Conservation (phyloP, 805 yeast genomes). For the Isabelozyma gotoi region DNA sequence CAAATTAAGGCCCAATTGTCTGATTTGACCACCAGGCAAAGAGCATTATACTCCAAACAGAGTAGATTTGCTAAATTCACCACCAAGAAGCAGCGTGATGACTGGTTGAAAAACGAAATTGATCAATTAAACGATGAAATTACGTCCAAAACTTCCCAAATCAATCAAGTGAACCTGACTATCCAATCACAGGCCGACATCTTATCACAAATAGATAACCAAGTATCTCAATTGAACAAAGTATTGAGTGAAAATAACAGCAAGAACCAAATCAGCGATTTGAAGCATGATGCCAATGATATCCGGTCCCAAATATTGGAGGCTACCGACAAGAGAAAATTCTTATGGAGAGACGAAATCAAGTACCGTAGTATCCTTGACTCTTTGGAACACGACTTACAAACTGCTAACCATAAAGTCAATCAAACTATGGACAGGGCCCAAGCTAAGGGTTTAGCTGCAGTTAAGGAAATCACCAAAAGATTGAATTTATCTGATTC, state of each 20-base stretch:
- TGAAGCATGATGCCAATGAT: constrained; percentile 38
- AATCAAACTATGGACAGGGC: constrained; percentile 75
- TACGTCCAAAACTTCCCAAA: constrained; percentile 18
- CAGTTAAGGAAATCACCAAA: constrained; percentile 62
- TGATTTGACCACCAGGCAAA: constrained; percentile 50
- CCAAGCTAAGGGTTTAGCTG: constrained; percentile 65
- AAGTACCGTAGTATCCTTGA: constrained; percentile 56
- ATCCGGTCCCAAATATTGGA: constrained; percentile 42
- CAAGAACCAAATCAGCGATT: constrained; percentile 4
- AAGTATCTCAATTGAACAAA: constrained; percentile 12
- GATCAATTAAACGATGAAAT: constrained; percentile 28
- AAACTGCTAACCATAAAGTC: constrained; percentile 57
- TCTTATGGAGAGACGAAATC: constrained; percentile 77
- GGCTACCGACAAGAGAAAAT: constrained; percentile 66
- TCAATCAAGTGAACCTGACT: constrained; percentile 20
- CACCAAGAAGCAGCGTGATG: constrained; percentile 57
- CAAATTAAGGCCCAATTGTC: constrained; percentile 37
- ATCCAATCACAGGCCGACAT: constrained; percentile 22
- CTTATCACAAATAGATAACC: constrained; percentile 13
- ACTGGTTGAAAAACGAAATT: constrained; percentile 62
- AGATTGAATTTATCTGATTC: constrained; percentile 55
- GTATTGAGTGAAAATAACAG: constrained; percentile 7
- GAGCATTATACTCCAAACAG: constrained; percentile 65
- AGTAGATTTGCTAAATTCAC: constrained; percentile 64
- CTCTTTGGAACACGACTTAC: constrained; percentile 54